Conservation (phyloP, 768 basidiomycete genomes). For the Trametes meyenii region DNA sequence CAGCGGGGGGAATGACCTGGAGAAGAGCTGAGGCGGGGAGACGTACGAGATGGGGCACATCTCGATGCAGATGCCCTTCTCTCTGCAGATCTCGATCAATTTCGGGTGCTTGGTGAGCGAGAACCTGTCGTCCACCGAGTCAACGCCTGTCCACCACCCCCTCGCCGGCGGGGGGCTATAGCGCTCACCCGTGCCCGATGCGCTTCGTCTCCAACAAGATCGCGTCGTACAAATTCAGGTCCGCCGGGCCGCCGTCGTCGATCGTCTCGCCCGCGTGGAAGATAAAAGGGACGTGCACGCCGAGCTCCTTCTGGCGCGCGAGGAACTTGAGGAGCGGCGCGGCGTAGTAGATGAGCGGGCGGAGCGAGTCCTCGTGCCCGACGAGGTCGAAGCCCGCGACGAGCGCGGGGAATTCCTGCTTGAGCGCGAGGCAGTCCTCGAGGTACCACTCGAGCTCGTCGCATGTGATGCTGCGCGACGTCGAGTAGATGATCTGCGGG, state of each 20-base stretch:
- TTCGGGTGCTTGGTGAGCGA: constrained; percentile 79
- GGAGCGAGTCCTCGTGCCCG: constrained; percentile 66
- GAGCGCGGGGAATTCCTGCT: constrained; percentile 72
- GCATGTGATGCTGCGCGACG: constrained; percentile 54
- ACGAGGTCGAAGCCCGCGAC: constrained; percentile 82
- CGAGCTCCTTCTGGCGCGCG: constrained; percentile 55
- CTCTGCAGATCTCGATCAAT: constrained; percentile 66
- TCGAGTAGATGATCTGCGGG: constrained; percentile 73
- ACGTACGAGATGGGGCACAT: constrained; percentile 82
- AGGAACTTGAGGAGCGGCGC: constrained; percentile 63
- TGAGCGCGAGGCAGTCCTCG: constrained; percentile 75
- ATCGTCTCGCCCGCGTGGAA: constrained; percentile 84
- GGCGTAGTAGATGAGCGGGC: constrained; percentile 64
- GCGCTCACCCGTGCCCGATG: constrained; percentile 74
- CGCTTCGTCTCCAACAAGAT: constrained; percentile 77
- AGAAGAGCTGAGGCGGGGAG: constrained; percentile 1
- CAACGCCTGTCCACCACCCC: not conserved
- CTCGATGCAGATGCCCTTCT: constrained; percentile 67
- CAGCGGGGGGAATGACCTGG: not conserved
- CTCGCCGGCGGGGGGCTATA: not conserved
- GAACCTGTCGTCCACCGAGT: constrained; percentile 46
- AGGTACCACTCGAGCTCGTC: constrained; percentile 65
- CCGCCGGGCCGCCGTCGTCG: constrained; percentile 71
- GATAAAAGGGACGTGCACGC: constrained; percentile 72
- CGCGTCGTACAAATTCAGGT: constrained; percentile 78